Conservation (phyloP, 1,139 yeast species). For the Keqinozyma sinolaborantium region DNA sequence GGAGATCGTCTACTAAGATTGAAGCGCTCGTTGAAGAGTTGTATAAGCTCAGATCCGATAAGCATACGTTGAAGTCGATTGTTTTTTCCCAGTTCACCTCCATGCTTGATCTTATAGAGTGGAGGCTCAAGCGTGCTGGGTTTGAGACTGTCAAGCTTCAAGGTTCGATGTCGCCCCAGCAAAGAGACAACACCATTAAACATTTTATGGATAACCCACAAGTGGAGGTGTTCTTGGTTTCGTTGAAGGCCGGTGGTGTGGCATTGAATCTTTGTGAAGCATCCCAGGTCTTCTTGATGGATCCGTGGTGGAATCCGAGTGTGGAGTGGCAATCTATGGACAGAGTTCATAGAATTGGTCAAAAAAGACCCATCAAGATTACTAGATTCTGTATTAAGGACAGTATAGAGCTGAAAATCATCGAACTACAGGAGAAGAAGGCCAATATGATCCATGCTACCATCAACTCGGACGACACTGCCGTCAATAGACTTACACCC, state of each 20-base stretch:
- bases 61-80: slow-evolving; percentile 87
- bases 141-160: slow-evolving; percentile 89
- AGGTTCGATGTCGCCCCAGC: slow-evolving; percentile 96
- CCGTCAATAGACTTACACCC: slow-evolving; percentile 82
- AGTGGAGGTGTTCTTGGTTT: slow-evolving; percentile 90
- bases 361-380: slow-evolving; percentile 89
- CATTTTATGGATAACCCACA: slow-evolving; percentile 88
- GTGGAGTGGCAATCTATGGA: slow-evolving; percentile 99
- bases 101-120: slow-evolving; percentile 91
- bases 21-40: slow-evolving; percentile 95
- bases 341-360: slow-evolving; percentile 96
- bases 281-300: slow-evolving; percentile 89
- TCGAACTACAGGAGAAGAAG: slow-evolving; percentile 93
- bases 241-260: slow-evolving; percentile 97
- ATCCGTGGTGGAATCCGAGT: slow-evolving; percentile 99
- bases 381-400: slow-evolving; percentile 93
- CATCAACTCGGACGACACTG: slow-evolving; percentile 86
- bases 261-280: slow-evolving; percentile 96
- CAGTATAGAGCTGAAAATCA: slow-evolving; percentile 92
- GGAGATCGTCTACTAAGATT: slow-evolving; percentile 93
- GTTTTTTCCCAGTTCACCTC: slow-evolving; percentile 97
- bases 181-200: slow-evolving; percentile 85
- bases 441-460: slow-evolving; percentile 98
- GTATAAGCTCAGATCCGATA: slow-evolving; percentile 79
- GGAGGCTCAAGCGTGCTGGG: slow-evolving; percentile 93